Evolutionary conservation across 352 stramenopile genomes (phyloP), one percentile per base, ranked within the genome.

Genomic region (Pythium phragmiticola): DNA sequence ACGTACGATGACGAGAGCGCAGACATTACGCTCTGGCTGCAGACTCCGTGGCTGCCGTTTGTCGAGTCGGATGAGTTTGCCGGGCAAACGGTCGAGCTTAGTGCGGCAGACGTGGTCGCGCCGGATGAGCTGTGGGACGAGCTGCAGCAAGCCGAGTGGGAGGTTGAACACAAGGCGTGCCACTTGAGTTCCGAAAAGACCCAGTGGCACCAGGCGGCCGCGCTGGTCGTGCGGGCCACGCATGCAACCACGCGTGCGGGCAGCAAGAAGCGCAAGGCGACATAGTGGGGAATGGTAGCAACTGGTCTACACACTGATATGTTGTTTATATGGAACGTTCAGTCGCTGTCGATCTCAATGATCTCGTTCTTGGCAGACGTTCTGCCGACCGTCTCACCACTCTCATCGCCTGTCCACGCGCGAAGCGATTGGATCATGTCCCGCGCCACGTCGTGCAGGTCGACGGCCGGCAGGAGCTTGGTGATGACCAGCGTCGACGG

Each of bases 401-500:
- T 26, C 23, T 14, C n/a, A 7, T 60, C 50, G 17, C 60, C 60
- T 7, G 54, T 19, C 16, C 51, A 57, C 16, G 23, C 34, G 6
- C 48, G 21, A 26, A 67, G 60, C 26, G 48, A 30, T 21, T 26
- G 60, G 14, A 67, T 41, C 23, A 19, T 51, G 14, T 57, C 21
- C 0, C 58, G 51, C 2, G 51, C 60, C 11, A 52, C 36, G 45
- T 61, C 60, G 52, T 67, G 60, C 53, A 61, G 39, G 26, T 57
- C 43, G 7, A 67, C 60, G 13, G 11, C 33, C 0, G 45, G 53
- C 14, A 67, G 17, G 12, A 57, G 43, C 43, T 62, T 67, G 26
- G 60, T 67, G n/a, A 67, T 57, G 12, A 67, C 60, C 0, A 67
- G 21, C 21, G 60, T 67, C 19, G 28, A 60, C 14, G 51, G 60